These are phyloP conservation scores for Fomitiporia mediterranea DNA, from an alignment of 1,284 basidiomycete genomes.

Conservation along the genomic window DNA sequence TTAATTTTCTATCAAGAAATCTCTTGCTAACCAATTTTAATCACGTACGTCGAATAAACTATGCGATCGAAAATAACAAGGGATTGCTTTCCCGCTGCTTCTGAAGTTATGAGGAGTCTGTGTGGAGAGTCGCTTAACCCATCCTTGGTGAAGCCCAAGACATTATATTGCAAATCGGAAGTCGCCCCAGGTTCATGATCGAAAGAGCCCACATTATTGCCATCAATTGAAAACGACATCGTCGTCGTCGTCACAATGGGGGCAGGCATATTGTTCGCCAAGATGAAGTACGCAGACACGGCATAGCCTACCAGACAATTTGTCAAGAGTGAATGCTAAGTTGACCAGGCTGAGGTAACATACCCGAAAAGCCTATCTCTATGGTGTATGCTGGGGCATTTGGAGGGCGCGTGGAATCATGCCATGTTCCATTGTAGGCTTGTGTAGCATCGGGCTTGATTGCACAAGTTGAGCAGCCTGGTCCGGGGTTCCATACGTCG, in stretches of 20 bases:
- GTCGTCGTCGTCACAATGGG: neutral
- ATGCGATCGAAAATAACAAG: constrained; percentile 12
- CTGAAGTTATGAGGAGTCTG: constrained; percentile 7
- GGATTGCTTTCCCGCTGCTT: neutral
- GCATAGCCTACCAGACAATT: constrained; percentile 9
- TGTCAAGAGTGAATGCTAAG: neutral
- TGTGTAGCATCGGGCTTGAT: constrained; percentile 13
- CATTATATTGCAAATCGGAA: constrained; percentile 13
- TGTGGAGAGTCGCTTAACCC: constrained; percentile 3
- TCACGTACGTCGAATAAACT: constrained; percentile 15
- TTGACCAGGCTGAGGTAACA: neutral
- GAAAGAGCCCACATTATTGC: constrained; percentile 11
- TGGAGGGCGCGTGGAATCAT: constrained; percentile 12
- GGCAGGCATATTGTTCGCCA: constrained; percentile 3
- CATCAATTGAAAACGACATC: constrained; percentile 14
- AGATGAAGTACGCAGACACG: constrained; percentile 17
- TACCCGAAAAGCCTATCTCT: constrained; percentile 11
- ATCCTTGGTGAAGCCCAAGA: neutral
- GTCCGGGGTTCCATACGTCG: constrained; percentile 3
- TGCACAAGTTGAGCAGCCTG: constrained; percentile 24
- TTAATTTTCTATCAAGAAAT: neutral
- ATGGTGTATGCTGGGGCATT: neutral
- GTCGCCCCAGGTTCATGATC: constrained; percentile 4
- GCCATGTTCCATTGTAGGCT: constrained; percentile 24
- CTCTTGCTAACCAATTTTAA: neutral